phyloP scores from a whole-genome alignment of 176 grass and related monocot genomes.

The Metroxylon sagu region DNA sequence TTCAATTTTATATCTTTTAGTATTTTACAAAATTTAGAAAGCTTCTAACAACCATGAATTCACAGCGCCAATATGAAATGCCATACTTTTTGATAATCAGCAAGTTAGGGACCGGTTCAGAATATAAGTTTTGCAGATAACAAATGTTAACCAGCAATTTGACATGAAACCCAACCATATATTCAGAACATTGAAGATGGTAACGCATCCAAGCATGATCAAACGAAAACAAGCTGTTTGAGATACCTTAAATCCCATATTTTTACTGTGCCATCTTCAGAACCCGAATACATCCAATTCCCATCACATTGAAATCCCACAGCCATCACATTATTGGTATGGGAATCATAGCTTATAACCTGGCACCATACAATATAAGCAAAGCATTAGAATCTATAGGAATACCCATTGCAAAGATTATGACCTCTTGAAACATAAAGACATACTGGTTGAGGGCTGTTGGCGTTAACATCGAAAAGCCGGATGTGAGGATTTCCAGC shows the following conservation, averaged over 20 bases:
- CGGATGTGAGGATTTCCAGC: conserved; percentile 94
- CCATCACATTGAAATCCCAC: conserved; percentile 98
- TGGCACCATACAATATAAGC: conserved; percentile 10
- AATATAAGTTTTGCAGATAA: too few species aligned
- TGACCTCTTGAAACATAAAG: conserved; percentile 15
- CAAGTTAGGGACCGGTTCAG: too few species aligned
- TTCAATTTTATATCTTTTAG: too few species aligned
- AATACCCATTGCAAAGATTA: background rate
- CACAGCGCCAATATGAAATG: too few species aligned
- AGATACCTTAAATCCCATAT: conserved; percentile 90
- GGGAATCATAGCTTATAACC: conserved; percentile 94
- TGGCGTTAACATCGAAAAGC: conserved; percentile 93
- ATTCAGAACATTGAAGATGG: too few species aligned
- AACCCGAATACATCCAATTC: conserved; percentile 99
- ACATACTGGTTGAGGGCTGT: conserved; percentile 63
- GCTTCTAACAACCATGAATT: too few species aligned
- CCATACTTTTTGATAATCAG: too few species aligned
- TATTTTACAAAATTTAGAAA: too few species aligned
- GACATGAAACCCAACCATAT: too few species aligned
- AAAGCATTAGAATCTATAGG: background rate
- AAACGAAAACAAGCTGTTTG: background rate
- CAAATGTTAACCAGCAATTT: too few species aligned
- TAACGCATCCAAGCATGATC: background rate
- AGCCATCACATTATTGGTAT: conserved; percentile 98
- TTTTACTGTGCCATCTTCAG: conserved; percentile 94